Percentiles rank a stretch among this genome's conserved stretches.
phyloP scores from a whole-genome alignment of 2,329 filamentous ascomycete genomes.

The Alternaria consortialis region DNA sequence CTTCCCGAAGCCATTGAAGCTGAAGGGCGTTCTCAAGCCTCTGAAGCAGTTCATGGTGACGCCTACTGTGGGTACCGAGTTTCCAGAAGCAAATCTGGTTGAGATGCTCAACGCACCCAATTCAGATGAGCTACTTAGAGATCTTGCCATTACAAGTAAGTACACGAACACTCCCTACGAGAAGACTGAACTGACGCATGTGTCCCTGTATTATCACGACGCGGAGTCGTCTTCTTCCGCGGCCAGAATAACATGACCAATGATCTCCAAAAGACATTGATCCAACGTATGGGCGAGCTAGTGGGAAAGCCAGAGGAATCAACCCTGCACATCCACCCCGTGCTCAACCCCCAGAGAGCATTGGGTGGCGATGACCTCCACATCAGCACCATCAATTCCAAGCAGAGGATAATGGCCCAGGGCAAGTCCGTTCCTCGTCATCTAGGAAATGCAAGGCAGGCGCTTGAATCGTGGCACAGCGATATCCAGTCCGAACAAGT shows the following conservation, averaged over 20 bases:
- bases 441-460: constrained; percentile 7
- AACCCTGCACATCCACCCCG: constrained; percentile 9
- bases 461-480: constrained; percentile 11
- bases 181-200: not conserved
- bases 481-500: constrained; percentile 14
- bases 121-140: constrained; percentile 11
- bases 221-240: constrained; percentile 13
- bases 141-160: constrained; percentile 12
- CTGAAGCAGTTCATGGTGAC: constrained; percentile 12
- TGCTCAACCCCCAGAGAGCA: constrained; percentile 7
- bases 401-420: constrained; percentile 7
- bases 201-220: not conserved
- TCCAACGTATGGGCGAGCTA: constrained; percentile 10
- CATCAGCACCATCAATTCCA: constrained; percentile 15
- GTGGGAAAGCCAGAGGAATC: constrained; percentile 13
- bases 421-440: constrained; percentile 11
- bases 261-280: constrained; percentile 10
- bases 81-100: constrained; percentile 13
- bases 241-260: constrained; percentile 9
- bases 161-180: not conserved
- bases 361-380: constrained; percentile 10
- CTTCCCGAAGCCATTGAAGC: constrained; percentile 10
- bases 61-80: constrained; percentile 15
- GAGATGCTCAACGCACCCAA: constrained; percentile 11
- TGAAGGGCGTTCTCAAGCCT: constrained; percentile 12